phyloP scores from a whole-genome alignment of 495 filamentous ascomycete genomes.

The Halenospora varia region DNA sequence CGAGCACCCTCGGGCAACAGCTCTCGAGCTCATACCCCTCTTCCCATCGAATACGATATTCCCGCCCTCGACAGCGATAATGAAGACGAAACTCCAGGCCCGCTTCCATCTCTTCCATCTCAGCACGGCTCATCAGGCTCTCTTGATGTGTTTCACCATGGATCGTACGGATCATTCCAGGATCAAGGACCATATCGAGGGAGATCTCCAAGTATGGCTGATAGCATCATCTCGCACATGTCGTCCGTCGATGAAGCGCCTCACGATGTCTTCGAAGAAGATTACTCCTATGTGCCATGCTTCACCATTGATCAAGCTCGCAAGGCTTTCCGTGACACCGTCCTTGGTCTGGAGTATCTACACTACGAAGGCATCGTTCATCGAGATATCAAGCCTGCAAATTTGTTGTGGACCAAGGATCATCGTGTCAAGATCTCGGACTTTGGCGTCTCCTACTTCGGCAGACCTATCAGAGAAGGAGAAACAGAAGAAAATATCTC shows the following conservation, averaged over 20 bases:
- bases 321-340: constrained; percentile 84
- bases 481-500: constrained; percentile 74
- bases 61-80: constrained; percentile 35
- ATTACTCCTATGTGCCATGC: constrained; percentile 85
- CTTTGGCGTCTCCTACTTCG: constrained; percentile 97
- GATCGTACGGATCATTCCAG: constrained; percentile 65
- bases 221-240: constrained; percentile 59
- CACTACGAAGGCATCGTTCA: constrained; percentile 97
- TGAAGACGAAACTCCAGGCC: constrained; percentile 41
- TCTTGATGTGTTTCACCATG: constrained; percentile 74
- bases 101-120: constrained; percentile 30
- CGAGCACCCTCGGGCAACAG: constrained; percentile 35
- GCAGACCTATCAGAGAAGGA: constrained; percentile 71
- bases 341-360: constrained; percentile 90
- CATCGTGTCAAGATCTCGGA: constrained; percentile 97
- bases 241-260: constrained; percentile 47
- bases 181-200: constrained; percentile 48
- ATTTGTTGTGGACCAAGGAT: constrained; percentile 81
- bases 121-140: constrained; percentile 49
- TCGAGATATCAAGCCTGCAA: constrained; percentile 98
- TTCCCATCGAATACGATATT: constrained; percentile 36
- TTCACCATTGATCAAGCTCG: constrained; percentile 84
- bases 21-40: constrained; percentile 25
- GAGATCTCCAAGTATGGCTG: constrained; percentile 57
- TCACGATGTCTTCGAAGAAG: constrained; percentile 65